These are phyloP conservation scores for Amylocystis lapponica DNA, from an alignment of 768 basidiomycete species.

Conservation along the genomic window DNA sequence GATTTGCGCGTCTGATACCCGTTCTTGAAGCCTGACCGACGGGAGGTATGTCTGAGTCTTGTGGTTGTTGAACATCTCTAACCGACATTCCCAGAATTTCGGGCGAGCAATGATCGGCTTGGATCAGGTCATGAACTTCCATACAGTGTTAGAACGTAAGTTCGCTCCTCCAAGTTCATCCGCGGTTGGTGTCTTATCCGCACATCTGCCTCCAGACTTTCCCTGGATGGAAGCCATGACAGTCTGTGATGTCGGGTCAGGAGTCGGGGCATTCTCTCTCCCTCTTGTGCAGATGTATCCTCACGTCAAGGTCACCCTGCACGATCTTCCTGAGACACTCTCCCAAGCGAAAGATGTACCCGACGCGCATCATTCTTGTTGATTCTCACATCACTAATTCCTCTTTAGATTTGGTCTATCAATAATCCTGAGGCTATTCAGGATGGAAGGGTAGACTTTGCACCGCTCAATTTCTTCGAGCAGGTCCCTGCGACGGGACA, in stretches of 20 bases:
- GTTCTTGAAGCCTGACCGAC: not conserved
- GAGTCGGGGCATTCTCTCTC: constrained; percentile 23
- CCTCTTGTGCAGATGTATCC: constrained; percentile 21
- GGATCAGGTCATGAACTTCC: too few species aligned
- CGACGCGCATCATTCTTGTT: too few species aligned
- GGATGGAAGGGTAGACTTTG: constrained; percentile 31
- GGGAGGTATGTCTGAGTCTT: not conserved
- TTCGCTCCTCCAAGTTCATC: too few species aligned
- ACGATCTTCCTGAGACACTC: constrained; percentile 27
- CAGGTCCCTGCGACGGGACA: constrained; percentile 31
- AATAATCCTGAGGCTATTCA: constrained; percentile 30
- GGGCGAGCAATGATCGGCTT: constrained; percentile 1
- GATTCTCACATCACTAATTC: not conserved
- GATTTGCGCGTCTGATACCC: not conserved
- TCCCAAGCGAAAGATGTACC: constrained; percentile 23
- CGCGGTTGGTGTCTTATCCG: too few species aligned
- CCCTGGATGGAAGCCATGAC: constrained; percentile 23
- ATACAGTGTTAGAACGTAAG: too few species aligned
- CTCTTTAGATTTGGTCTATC: constrained; percentile 25
- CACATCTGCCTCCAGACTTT: constrained; percentile 15
- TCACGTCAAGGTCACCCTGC: constrained; percentile 22
- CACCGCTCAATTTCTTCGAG: constrained; percentile 33
- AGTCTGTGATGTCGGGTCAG: constrained; percentile 28
- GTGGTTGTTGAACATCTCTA: not conserved
- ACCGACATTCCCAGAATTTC: not conserved